Conservation (phyloP, 2,329 filamentous ascomycete species). For the Colletotrichum tropicale region DNA sequence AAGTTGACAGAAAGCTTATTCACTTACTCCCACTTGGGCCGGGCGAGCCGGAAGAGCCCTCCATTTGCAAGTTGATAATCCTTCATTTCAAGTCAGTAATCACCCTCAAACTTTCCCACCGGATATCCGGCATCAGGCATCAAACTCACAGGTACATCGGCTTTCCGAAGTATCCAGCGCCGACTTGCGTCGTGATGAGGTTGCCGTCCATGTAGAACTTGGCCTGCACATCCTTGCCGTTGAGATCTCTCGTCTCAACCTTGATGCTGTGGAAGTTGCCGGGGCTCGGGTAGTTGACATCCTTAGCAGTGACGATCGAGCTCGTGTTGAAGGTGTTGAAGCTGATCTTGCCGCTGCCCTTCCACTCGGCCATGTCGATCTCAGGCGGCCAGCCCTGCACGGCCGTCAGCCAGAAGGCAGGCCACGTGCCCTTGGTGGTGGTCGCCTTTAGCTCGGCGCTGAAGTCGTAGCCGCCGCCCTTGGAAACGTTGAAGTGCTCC, state of each 20-base stretch:
- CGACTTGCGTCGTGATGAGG: slow-evolving; percentile 54
- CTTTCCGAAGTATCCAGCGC: slow-evolving; percentile 52
- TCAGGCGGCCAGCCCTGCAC: slow-evolving; percentile 62
- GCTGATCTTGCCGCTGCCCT: slow-evolving; percentile 58
- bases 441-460: slow-evolving; percentile 43
- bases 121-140: neutral
- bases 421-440: slow-evolving; percentile 54
- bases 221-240: slow-evolving; percentile 55
- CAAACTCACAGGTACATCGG: slow-evolving; percentile 45
- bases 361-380: slow-evolving; percentile 67
- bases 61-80: slow-evolving; percentile 52
- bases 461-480: slow-evolving; percentile 45
- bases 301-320: slow-evolving; percentile 46
- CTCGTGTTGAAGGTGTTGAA: slow-evolving; percentile 62
- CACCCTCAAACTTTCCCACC: neutral
- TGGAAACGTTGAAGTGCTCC: slow-evolving; percentile 41
- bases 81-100: slow-evolving; percentile 24
- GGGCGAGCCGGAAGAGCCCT: slow-evolving; percentile 47
- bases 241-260: slow-evolving; percentile 54
- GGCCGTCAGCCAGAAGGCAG: slow-evolving; percentile 63
- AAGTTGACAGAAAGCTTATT: neutral
- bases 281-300: slow-evolving; percentile 52
- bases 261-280: slow-evolving; percentile 53
- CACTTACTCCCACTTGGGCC: slow-evolving; percentile 33
- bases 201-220: slow-evolving; percentile 59